These are phyloP conservation scores for Neopestalotiopsis clavispora DNA, from an alignment of 2,329 filamentous ascomycete genomes.

Conservation along the genomic window DNA sequence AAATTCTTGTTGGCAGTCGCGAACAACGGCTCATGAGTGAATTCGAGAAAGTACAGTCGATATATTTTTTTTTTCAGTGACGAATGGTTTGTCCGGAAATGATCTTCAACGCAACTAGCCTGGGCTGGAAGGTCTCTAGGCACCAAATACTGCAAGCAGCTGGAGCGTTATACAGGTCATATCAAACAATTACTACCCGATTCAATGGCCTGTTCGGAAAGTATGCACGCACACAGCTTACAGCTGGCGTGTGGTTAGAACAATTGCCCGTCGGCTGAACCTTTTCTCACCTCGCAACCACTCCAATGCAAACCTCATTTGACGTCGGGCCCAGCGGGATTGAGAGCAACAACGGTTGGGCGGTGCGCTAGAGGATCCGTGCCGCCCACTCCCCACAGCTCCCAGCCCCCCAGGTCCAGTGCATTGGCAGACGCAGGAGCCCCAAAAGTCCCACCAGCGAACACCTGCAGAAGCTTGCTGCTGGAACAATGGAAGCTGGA, in stretches of 20 bases:
- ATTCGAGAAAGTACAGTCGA: background rate
- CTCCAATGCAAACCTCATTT: background rate
- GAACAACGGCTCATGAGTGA: background rate
- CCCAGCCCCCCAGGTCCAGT: background rate
- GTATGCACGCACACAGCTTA: background rate
- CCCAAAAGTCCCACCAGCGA: background rate
- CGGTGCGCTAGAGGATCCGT: slow-evolving; percentile 5
- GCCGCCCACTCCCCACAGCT: background rate
- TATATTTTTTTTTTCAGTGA: background rate
- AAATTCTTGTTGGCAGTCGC: background rate
- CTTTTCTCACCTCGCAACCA: background rate
- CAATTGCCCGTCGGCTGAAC: background rate
- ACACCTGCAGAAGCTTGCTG: background rate
- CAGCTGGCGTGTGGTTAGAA: background rate
- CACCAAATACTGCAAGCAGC: background rate
- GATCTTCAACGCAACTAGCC: too few species aligned
- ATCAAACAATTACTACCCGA: background rate
- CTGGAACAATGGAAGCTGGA: too few species aligned
- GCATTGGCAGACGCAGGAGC: background rate
- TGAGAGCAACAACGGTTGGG: background rate
- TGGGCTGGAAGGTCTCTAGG: background rate
- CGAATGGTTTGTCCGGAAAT: too few species aligned
- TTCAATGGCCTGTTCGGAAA: background rate
- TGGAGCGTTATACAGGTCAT: background rate
- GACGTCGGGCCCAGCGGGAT: background rate